Evolutionary conservation across 257 asterid genomes (phyloP).

Genomic region (Solanum bukasovii): DNA sequence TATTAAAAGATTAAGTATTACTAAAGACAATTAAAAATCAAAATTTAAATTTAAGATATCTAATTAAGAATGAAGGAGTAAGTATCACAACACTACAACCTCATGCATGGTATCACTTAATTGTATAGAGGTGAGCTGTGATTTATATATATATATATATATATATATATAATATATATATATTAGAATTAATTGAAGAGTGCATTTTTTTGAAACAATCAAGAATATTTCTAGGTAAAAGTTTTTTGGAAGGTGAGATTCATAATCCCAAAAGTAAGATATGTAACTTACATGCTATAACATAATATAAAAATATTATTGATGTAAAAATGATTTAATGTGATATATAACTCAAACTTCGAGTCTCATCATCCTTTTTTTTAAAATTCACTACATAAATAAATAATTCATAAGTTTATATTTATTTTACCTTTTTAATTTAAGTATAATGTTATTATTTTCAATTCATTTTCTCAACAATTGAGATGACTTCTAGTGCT

Average conservation of each 20-base stretch:
- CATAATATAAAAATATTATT: not conserved
- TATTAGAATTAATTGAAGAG: too few relatives aligned
- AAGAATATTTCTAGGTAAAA: not conserved
- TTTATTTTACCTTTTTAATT: not conserved
- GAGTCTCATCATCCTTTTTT: too few relatives aligned
- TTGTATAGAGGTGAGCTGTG: not conserved
- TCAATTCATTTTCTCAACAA: not conserved
- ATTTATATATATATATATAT: too few relatives aligned
- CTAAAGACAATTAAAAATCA: too few relatives aligned
- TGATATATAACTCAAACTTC: not conserved
- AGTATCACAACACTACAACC: not conserved
- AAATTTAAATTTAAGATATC: too few relatives aligned
- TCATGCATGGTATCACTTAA: too few relatives aligned
- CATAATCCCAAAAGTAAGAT: not conserved
- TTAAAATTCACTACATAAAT: too few relatives aligned
- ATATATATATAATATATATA: too few relatives aligned
- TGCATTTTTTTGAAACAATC: not conserved
- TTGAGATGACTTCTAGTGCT: not conserved
- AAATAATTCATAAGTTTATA: not conserved
- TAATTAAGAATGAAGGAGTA: too few relatives aligned
- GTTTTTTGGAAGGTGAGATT: not conserved
- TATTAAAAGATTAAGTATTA: too few relatives aligned
- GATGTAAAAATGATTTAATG: not conserved
- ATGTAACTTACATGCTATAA: not conserved
- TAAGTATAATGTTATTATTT: not conserved